Conservation (phyloP, 2,329 filamentous ascomycete genomes). For the Aspergillus novofumigatus region DNA sequence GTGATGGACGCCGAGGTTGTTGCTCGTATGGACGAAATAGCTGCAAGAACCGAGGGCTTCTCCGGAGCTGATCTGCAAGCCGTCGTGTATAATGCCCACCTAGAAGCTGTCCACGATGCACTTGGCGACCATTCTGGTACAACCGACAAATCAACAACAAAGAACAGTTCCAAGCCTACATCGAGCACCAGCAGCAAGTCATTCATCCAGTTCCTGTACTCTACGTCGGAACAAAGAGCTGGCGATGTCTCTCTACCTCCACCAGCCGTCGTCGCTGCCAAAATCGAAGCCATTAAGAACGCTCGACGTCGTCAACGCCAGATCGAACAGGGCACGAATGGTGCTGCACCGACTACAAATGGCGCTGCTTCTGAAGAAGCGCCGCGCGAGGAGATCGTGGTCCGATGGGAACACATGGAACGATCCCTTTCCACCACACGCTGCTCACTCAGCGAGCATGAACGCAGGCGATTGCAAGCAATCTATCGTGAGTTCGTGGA, state of each 20-base stretch:
- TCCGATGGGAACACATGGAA: conserved; percentile 78
- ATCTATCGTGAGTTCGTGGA: conserved; percentile 95
- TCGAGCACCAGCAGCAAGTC: conserved; percentile 34
- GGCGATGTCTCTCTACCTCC: conserved; percentile 63
- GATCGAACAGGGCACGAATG: conserved; percentile 36
- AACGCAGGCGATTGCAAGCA: conserved; percentile 66
- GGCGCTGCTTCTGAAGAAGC: conserved; percentile 26
- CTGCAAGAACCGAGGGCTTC: conserved; percentile 77
- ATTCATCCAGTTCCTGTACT: conserved; percentile 83
- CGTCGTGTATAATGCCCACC: conserved; percentile 89
- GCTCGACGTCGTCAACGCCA: conserved; percentile 62
- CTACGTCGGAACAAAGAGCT: conserved; percentile 51
- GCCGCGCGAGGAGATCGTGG: conserved; percentile 65
- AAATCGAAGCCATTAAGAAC: conserved; percentile 73
- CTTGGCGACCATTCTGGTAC: conserved; percentile 54
- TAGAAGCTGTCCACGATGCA: conserved; percentile 94
- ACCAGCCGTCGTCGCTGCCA: conserved; percentile 72
- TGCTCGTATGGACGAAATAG: conserved; percentile 66
- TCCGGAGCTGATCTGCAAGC: conserved; percentile 93
- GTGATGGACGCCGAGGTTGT: conserved; percentile 65
- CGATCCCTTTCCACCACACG: conserved; percentile 73
- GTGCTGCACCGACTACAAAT: conserved; percentile 17
- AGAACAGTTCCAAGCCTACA: conserved; percentile 25
- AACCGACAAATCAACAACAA: conserved; percentile 38
- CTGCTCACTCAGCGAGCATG: conserved; percentile 75